phyloP scores from a whole-genome alignment of 2,329 filamentous ascomycete species.

The Microsporum canis region DNA sequence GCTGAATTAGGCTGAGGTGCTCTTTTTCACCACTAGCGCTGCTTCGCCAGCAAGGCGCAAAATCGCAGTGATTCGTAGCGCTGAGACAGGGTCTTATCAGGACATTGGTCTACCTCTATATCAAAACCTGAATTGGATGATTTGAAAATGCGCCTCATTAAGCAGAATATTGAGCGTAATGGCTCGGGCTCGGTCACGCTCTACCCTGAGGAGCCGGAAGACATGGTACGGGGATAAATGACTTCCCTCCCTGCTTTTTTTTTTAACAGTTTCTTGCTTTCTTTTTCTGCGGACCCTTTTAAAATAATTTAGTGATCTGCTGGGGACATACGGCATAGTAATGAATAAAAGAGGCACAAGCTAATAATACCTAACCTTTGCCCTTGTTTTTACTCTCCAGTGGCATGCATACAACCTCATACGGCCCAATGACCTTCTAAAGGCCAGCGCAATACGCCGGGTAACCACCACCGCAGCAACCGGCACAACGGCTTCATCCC shows the following conservation, averaged over 20 bases:
- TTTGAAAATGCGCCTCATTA: constrained; percentile 51
- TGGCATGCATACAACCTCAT: constrained; percentile 70
- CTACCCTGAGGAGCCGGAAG: constrained; percentile 61
- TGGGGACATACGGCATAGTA: background rate
- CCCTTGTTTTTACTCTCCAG: constrained; percentile 26
- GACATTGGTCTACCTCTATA: background rate
- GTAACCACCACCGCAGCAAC: constrained; percentile 48
- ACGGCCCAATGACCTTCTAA: constrained; percentile 51
- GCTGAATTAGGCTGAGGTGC: background rate
- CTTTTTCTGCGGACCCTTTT: background rate
- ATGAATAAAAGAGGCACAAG: background rate
- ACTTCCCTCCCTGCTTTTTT: background rate
- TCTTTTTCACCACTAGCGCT: background rate
- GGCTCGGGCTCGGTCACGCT: constrained; percentile 56
- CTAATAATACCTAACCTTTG: background rate
- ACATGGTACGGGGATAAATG: constrained; percentile 46
- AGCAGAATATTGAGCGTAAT: constrained; percentile 54
- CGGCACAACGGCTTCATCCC: constrained; percentile 51
- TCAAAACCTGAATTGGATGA: background rate
- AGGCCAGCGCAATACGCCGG: constrained; percentile 55
- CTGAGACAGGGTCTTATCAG: background rate
- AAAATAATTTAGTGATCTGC: background rate
- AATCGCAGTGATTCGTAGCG: background rate
- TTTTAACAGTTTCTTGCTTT: background rate
- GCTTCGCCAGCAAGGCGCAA: background rate